These are phyloP conservation scores for Brasilioporus rufonigricans DNA, from an alignment of 768 basidiomycete species.

Conservation along the genomic window DNA sequence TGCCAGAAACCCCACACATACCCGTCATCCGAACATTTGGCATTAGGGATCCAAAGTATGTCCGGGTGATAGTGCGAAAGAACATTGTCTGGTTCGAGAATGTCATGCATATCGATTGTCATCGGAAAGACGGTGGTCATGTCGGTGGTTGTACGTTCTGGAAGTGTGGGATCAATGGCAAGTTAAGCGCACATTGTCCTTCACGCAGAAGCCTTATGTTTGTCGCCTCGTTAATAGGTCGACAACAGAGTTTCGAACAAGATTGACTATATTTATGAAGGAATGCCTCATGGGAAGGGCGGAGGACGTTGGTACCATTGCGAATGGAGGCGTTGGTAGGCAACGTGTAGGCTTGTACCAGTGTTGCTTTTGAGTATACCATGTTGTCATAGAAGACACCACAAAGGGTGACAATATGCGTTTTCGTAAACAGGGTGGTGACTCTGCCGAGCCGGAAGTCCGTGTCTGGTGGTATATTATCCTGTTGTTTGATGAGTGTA, in stretches of 20 bases:
- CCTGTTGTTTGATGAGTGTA: background rate
- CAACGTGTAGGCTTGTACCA: background rate
- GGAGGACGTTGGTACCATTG: background rate
- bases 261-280: background rate
- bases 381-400: background rate
- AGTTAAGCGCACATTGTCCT: background rate
- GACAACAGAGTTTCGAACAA: background rate
- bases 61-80: background rate
- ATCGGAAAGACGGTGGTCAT: background rate
- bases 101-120: background rate
- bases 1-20: background rate
- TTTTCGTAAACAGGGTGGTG: background rate
- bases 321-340: background rate
- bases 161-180: background rate
- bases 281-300: background rate
- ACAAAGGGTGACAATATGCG: background rate
- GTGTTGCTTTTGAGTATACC: background rate
- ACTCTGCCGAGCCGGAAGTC: background rate
- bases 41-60: fast-evolving
- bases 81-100: background rate
- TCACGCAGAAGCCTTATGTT: background rate
- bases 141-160: background rate
- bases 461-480: background rate
- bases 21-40: background rate
- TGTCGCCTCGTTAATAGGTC: background rate